phyloP scores from a whole-genome alignment of 139 green algal genomes.

The Auxenochlorella pyrenoidosa region DNA sequence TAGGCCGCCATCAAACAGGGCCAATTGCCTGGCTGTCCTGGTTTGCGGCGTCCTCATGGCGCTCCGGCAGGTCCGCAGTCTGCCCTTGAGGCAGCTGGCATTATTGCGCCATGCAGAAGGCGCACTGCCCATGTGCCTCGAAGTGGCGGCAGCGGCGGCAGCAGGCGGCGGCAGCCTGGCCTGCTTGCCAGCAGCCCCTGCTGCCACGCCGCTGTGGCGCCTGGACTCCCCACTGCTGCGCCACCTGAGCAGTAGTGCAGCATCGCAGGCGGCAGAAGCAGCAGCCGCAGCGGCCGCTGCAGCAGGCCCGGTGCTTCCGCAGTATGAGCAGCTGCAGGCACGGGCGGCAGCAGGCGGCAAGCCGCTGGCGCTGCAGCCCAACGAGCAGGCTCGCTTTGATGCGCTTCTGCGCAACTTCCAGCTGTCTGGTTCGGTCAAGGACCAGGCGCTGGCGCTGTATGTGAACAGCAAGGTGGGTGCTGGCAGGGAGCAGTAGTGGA shows the following conservation, averaged over 20 bases:
- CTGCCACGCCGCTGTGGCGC: constrained; percentile 4
- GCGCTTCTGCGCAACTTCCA: constrained; percentile 38
- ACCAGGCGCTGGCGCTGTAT: constrained; percentile 58
- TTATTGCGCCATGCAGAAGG: not conserved
- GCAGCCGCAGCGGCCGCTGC: not conserved
- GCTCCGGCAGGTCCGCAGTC: not conserved
- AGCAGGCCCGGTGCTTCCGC: not conserved
- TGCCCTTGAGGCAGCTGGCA: not conserved
- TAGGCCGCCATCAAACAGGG: no score
- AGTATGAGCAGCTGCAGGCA: constrained; percentile 18
- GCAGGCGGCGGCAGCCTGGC: not conserved
- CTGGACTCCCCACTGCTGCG: constrained; percentile 27
- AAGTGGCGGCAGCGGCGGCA: not conserved
- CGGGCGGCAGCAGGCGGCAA: not conserved
- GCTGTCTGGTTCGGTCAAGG: constrained; percentile 25
- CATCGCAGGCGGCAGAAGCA: no score
- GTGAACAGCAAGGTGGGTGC: constrained; percentile 43
- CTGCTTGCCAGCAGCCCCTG: not conserved
- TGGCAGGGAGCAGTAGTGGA: not conserved
- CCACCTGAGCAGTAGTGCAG: constrained; percentile 14
- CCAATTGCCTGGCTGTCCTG: no score
- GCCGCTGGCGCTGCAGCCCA: constrained; percentile 51
- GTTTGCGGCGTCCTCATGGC: not conserved
- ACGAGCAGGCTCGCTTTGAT: constrained; percentile 36
- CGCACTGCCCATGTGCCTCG: not conserved